These are phyloP conservation scores for Malassezia japonica DNA, from an alignment of 1,284 basidiomycete genomes.

Conservation along the genomic window DNA sequence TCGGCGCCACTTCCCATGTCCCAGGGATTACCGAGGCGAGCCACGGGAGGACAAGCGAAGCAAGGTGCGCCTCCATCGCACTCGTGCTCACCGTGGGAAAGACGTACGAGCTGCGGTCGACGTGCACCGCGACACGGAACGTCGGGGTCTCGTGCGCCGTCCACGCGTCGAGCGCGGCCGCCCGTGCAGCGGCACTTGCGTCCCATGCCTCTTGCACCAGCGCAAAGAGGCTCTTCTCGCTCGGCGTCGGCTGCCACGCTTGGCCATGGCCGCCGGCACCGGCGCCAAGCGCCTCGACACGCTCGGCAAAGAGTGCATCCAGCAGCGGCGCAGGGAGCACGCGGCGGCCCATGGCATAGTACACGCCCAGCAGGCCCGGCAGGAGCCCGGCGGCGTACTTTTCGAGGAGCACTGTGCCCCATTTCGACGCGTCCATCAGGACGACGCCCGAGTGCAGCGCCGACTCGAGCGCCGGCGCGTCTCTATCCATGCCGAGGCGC, in stretches of 20 bases:
- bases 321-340: not conserved
- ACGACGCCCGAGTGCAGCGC: conserved; percentile 32
- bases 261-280: conserved; percentile 16
- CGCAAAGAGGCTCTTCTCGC: conserved; percentile 22
- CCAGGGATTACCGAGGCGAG: not conserved
- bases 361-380: conserved; percentile 2
- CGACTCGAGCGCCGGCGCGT: conserved; percentile 3
- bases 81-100: conserved; percentile 34
- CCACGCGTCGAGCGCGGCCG: conserved; percentile 14
- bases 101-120: conserved; percentile 39
- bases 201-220: conserved; percentile 24
- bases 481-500: conserved; percentile 14
- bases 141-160: not conserved
- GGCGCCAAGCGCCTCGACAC: conserved; percentile 10
- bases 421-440: not conserved
- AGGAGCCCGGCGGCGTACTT: not conserved
- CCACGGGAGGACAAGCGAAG: not conserved
- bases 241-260: conserved; percentile 11
- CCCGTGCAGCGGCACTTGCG: conserved; percentile 9
- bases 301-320: conserved; percentile 2
- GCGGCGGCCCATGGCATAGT: not conserved
- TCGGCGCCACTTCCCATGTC: not conserved
- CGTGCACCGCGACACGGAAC: conserved; percentile 21
- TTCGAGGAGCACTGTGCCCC: not conserved
- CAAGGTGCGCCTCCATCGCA: conserved; percentile 27